These are phyloP conservation scores for Cladophialophora exuberans DNA, from an alignment of 2,329 filamentous ascomycete species.

Conservation along the genomic window DNA sequence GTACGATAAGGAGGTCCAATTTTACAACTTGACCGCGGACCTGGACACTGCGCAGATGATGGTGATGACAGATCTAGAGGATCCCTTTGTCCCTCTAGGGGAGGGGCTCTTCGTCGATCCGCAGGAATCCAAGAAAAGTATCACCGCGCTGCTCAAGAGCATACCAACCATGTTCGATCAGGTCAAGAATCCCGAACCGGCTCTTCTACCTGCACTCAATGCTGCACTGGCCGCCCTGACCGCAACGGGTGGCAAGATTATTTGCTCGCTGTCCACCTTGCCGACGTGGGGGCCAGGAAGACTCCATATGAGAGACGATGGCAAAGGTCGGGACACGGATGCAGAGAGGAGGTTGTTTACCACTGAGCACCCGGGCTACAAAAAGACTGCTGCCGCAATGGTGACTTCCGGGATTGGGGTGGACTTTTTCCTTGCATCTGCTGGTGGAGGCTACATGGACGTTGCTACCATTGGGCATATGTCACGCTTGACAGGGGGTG, in stretches of 20 bases:
- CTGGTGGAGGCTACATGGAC: conserved; percentile 87
- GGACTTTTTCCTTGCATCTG: conserved; percentile 93
- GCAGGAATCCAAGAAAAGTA: conserved; percentile 82
- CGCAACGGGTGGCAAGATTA: conserved; percentile 86
- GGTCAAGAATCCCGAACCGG: conserved; percentile 88
- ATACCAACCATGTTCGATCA: conserved; percentile 85
- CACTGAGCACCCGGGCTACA: conserved; percentile 87
- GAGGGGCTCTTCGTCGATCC: conserved; percentile 95
- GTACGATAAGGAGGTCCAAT: conserved; percentile 95
- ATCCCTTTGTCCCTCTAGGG: conserved; percentile 90
- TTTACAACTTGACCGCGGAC: conserved; percentile 87
- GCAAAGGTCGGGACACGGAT: conserved; percentile 82
- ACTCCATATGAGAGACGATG: conserved; percentile 83
- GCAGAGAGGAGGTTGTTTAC: conserved; percentile 88
- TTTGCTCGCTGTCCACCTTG: conserved; percentile 84
- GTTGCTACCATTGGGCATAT: conserved; percentile 90
- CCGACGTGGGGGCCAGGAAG: conserved; percentile 90
- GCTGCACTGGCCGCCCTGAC: conserved; percentile 82
- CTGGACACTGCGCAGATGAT: conserved; percentile 94
- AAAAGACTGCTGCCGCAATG: conserved; percentile 84
- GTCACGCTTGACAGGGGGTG: conserved; percentile 85
- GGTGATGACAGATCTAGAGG: conserved; percentile 96
- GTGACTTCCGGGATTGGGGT: conserved; percentile 82
- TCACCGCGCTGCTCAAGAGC: conserved; percentile 80
- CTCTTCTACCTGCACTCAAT: conserved; percentile 80